A percentile compares a stretch with the other conserved stretches of the same genome.
phyloP scores from a whole-genome alignment of 1,139 yeast genomes.

The Zhuliangozyma parablackwelliae region DNA sequence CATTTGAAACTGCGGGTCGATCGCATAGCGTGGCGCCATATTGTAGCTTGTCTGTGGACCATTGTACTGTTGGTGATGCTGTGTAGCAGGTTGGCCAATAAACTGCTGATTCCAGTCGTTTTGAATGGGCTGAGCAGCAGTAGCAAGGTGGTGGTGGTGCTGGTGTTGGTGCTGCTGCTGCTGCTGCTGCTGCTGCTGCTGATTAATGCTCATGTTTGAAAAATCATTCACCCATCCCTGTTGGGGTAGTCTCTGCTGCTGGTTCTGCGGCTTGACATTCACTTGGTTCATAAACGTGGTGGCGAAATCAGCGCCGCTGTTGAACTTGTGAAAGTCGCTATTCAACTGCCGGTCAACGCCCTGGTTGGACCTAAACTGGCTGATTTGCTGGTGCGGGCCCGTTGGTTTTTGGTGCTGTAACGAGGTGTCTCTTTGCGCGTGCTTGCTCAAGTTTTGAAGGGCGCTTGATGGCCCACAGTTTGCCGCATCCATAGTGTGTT shows the following conservation, averaged over 20 bases:
- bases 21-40: conserved; percentile 8
- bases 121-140: conserved; percentile 2
- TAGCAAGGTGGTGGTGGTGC: conserved; percentile 2
- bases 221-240: conserved; percentile 33
- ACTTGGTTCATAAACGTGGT: conserved; percentile 17
- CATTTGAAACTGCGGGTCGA: conserved; percentile 6
- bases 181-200: conserved; percentile 7
- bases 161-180: conserved; percentile 6
- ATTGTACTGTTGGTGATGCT: conserved; percentile 10
- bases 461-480: conserved; percentile 39
- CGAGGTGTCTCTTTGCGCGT: conserved; percentile 30
- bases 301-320: conserved; percentile 17
- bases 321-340: conserved; percentile 32
- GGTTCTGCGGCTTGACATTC: conserved; percentile 7
- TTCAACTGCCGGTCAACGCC: conserved; percentile 27
- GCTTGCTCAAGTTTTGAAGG: conserved; percentile 28
- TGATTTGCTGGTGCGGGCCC: conserved; percentile 7
- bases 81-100: conserved; percentile 13
- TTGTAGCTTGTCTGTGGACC: conserved; percentile 5
- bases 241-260: conserved; percentile 8
- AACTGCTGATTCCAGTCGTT: conserved; percentile 30
- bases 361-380: no score
- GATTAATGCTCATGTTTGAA: conserved; percentile 19
- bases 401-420: conserved; percentile 23
- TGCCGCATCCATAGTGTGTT: conserved; percentile 26